Percentiles rank a stretch among this genome's conserved stretches.
Conservation (phyloP, 2,329 filamentous ascomycete genomes). For the Atkinsonella texensis region DNA sequence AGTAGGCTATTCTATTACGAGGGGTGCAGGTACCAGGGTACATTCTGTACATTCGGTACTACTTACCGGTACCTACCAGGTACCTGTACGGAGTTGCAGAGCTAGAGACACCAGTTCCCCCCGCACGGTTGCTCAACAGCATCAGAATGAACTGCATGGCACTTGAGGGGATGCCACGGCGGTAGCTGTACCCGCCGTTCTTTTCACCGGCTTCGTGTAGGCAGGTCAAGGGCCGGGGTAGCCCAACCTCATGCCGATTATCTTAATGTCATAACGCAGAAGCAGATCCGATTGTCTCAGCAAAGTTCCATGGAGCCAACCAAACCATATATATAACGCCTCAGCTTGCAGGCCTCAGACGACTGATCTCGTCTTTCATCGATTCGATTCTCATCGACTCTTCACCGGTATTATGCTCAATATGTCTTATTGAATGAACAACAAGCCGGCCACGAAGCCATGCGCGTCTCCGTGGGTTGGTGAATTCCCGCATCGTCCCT, state of each 20-base stretch:
- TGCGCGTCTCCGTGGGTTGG: conserved; percentile 22
- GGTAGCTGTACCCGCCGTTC: background rate
- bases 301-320: background rate
- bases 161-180: background rate
- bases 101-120: no score
- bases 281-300: background rate
- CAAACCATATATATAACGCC: background rate
- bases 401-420: background rate
- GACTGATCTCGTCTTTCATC: background rate
- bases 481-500: conserved; percentile 3
- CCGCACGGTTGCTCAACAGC: background rate
- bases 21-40: no score
- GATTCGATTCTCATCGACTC: no score
- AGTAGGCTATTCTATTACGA: no score
- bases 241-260: background rate
- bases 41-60: no score
- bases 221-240: background rate
- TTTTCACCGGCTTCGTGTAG: background rate
- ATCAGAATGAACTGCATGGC: background rate
- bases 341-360: no score
- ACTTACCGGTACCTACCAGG: no score
- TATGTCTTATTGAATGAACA: background rate
- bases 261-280: background rate
- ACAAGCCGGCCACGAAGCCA: background rate
- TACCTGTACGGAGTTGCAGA: no score